Conservation (phyloP, 1,284 basidiomycete genomes). For the Rugiboletus extremiorientalis region DNA sequence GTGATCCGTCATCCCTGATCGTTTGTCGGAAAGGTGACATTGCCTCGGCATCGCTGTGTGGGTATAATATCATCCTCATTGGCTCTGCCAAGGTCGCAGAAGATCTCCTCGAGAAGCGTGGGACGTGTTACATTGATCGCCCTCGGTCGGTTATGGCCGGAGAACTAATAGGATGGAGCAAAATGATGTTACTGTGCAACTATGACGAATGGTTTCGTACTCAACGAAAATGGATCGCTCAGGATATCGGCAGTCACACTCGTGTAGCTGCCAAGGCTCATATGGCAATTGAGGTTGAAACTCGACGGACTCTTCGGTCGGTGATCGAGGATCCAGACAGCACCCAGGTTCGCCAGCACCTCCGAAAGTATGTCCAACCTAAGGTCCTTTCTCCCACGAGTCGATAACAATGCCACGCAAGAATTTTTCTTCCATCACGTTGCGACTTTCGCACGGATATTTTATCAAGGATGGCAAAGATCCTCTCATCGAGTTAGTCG, state of each 20-base stretch:
- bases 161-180: slow-evolving; percentile 29
- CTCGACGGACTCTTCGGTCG: slow-evolving; percentile 9
- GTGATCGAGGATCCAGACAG: slow-evolving; percentile 11
- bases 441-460: slow-evolving; percentile 26
- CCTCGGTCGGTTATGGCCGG: slow-evolving; percentile 26
- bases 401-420: background rate
- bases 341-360: slow-evolving; percentile 1
- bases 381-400: too few species aligned
- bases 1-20: background rate
- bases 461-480: slow-evolving; percentile 14
- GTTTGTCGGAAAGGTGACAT: slow-evolving; percentile 15
- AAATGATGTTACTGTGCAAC: slow-evolving; percentile 26
- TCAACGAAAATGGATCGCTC: slow-evolving; percentile 24
- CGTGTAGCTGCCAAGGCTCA: slow-evolving; percentile 15
- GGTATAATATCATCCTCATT: slow-evolving; percentile 17
- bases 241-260: slow-evolving; percentile 32
- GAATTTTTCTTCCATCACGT: slow-evolving; percentile 15
- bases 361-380: too few species aligned
- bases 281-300: slow-evolving; percentile 25
- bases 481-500: slow-evolving; percentile 20
- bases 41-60: slow-evolving; percentile 13
- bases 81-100: slow-evolving; percentile 21
- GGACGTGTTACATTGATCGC: slow-evolving; percentile 23
- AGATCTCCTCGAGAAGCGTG: slow-evolving; percentile 24
- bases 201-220: slow-evolving; percentile 23